These are phyloP conservation scores for Bisporella sp. DNA, from an alignment of 2,329 filamentous ascomycete genomes.

Conservation along the genomic window DNA sequence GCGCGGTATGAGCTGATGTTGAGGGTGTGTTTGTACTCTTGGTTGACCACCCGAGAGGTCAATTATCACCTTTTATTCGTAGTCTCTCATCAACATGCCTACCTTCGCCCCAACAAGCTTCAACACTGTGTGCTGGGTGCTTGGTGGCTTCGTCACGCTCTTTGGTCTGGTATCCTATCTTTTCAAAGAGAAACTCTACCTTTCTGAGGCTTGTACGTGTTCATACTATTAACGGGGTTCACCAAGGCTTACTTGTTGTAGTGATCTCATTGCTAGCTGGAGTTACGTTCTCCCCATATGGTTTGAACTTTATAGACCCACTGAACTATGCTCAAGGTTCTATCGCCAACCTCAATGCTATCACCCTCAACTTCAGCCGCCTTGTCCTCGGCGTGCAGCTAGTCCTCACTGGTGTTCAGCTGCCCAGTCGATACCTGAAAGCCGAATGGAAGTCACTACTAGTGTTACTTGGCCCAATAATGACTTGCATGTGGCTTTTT, in stretches of 20 bases:
- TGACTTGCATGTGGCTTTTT: conserved; percentile 79
- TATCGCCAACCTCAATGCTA: conserved; percentile 53
- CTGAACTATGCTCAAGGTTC: conserved; percentile 61
- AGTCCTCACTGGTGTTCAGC: conserved; percentile 79
- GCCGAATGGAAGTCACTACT: conserved; percentile 71
- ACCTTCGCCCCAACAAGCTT: not conserved
- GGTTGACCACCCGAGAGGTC: not conserved
- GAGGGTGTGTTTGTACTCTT: no score
- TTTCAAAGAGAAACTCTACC: conserved; percentile 81
- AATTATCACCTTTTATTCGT: not conserved
- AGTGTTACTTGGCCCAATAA: conserved; percentile 73
- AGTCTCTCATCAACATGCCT: not conserved
- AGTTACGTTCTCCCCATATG: conserved; percentile 70
- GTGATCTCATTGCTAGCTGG: conserved; percentile 81
- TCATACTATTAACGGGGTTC: not conserved
- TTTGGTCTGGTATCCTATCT: conserved; percentile 88
- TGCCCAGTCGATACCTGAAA: conserved; percentile 74
- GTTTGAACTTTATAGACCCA: conserved; percentile 67
- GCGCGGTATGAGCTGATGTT: no score
- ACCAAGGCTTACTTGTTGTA: conserved; percentile 27
- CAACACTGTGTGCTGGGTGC: conserved; percentile 46
- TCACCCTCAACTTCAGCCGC: conserved; percentile 78
- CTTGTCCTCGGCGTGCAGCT: conserved; percentile 86
- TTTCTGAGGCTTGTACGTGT: conserved; percentile 75
- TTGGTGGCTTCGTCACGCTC: conserved; percentile 81